These are phyloP conservation scores for Chrysanthemum seticuspe DNA, from an alignment of 129 eudicot genomes.

Conservation along the genomic window DNA sequence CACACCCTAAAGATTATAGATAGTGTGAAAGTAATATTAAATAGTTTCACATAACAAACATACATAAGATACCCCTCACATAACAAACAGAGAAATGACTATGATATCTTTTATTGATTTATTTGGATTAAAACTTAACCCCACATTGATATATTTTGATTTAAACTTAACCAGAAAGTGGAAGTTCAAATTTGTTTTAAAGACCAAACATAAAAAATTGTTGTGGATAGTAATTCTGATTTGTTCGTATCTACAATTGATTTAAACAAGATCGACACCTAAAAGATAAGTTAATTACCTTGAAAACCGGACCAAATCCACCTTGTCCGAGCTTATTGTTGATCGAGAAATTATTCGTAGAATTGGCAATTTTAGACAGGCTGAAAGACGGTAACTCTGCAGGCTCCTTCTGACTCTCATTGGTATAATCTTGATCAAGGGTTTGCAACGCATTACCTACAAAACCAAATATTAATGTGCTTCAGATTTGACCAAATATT, in stretches of 20 bases:
- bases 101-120: too few species aligned
- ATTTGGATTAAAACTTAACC: too few species aligned
- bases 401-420: neutral
- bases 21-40: too few species aligned
- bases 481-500: neutral
- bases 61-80: too few species aligned
- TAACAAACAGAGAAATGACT: too few species aligned
- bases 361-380: constrained; percentile 9
- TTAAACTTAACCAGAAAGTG: too few species aligned
- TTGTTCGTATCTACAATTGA: too few species aligned
- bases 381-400: neutral
- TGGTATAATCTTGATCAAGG: neutral
- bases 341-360: constrained; percentile 11
- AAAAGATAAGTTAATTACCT: constrained; percentile 9
- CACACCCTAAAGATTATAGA: constrained; percentile 17
- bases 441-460: neutral
- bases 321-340: constrained; percentile 24
- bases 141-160: too few species aligned
- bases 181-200: too few species aligned
- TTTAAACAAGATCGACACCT: neutral
- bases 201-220: too few species aligned
- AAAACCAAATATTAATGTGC: neutral
- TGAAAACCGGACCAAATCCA: constrained; percentile 25
- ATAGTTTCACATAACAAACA: too few species aligned
- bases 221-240: too few species aligned